phyloP scores from a whole-genome alignment of 345 rosid species.

The Cochlearia excelsa region DNA sequence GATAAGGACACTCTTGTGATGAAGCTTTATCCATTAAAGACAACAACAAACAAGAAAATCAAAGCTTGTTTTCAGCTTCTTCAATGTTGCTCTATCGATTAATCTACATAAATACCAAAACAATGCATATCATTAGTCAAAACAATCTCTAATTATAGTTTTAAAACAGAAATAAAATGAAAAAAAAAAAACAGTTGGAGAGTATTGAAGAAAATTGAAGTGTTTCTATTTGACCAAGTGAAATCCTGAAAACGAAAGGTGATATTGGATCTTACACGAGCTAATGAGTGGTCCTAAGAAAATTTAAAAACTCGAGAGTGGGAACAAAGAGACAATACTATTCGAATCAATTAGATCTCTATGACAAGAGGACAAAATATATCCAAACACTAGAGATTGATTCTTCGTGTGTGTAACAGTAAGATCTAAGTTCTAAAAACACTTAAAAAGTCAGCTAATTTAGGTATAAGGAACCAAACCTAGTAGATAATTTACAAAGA shows the following conservation, averaged over 20 bases:
- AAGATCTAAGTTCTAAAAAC: slow-evolving; percentile 41
- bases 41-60: neutral
- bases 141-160: slow-evolving; percentile 3
- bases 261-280: slow-evolving; percentile 28
- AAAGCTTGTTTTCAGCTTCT: slow-evolving; percentile 8
- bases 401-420: slow-evolving; percentile 1
- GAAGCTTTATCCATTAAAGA: slow-evolving; percentile 69
- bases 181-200: too few relatives aligned
- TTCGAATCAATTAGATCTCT: slow-evolving; percentile 29
- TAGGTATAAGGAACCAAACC: slow-evolving; percentile 17
- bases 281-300: slow-evolving; percentile 30
- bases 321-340: slow-evolving; percentile 17
- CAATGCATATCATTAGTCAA: slow-evolving; percentile 13
- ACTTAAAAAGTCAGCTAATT: slow-evolving; percentile 4
- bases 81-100: slow-evolving; percentile 12
- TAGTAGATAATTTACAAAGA: slow-evolving; percentile 9
- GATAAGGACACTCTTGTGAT: slow-evolving; percentile 87
- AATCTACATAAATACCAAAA: slow-evolving; percentile 20
- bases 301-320: slow-evolving; percentile 7
- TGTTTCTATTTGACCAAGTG: slow-evolving; percentile 19
- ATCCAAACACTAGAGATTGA: slow-evolving; percentile 1
- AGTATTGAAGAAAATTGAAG: too few relatives aligned
- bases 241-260: slow-evolving; percentile 36
- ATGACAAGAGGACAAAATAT: neutral
- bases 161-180: slow-evolving; percentile 2